Evolutionary conservation across 2,329 filamentous ascomycete species (phyloP).

Genomic region (Epichloe aotearoae): DNA sequence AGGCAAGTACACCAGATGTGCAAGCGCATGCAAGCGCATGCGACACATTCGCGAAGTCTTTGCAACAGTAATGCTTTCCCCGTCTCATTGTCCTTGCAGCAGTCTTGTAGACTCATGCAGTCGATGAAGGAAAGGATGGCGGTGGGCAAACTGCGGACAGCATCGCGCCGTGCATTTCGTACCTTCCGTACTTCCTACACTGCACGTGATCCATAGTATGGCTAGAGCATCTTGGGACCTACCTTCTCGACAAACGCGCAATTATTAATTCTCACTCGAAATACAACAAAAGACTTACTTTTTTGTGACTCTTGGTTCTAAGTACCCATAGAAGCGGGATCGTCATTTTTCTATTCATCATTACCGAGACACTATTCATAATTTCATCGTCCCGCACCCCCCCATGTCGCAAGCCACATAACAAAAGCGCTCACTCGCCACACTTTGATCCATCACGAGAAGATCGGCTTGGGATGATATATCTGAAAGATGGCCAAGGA

Average conservation of each 20-base stretch:
- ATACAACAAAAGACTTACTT: background rate
- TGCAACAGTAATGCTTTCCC: no score
- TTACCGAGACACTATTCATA: background rate
- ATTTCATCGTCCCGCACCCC: background rate
- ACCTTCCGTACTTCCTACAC: background rate
- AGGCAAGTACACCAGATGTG: no score
- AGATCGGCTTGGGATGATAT: background rate
- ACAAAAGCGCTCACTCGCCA: background rate
- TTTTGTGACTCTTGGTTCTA: no score
- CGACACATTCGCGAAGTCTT: no score
- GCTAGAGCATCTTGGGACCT: background rate
- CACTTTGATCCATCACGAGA: background rate
- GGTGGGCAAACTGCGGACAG: no score
- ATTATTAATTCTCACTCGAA: background rate
- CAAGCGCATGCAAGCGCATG: no score
- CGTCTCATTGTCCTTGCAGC: no score
- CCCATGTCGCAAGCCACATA: background rate
- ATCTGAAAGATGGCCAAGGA: background rate
- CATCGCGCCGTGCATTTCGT: background rate
- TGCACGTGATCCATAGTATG: background rate
- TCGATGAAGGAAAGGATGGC: no score
- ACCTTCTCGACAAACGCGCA: background rate
- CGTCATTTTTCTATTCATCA: background rate
- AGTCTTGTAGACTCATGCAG: no score
- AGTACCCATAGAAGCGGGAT: no score